Percentiles rank a stretch among this genome's conserved stretches.
Conservation (phyloP, 2,329 filamentous ascomycete genomes). For the Epichloe gansuensis region DNA sequence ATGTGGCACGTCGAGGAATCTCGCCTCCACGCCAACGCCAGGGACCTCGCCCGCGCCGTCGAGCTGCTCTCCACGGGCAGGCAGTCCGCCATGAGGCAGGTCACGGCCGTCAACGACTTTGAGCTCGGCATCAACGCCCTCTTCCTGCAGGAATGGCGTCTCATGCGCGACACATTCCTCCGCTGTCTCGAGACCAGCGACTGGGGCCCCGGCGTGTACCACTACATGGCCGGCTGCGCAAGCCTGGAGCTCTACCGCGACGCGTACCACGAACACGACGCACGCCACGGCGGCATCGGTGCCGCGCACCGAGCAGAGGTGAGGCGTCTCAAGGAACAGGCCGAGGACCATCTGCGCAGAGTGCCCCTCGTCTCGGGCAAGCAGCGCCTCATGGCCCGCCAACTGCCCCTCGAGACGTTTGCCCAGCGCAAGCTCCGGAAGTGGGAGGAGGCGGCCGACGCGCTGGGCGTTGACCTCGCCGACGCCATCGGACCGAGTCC, state of each 20-base stretch:
- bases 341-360: constrained; percentile 57
- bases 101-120: constrained; percentile 74
- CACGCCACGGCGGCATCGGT: constrained; percentile 25
- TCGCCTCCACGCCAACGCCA: constrained; percentile 55
- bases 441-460: constrained; percentile 68
- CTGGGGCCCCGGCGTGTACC: constrained; percentile 84
- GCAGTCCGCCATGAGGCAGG: constrained; percentile 70
- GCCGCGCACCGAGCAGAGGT: constrained; percentile 29
- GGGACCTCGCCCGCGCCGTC: constrained; percentile 54
- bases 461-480: constrained; percentile 52
- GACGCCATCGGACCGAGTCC: constrained; percentile 76
- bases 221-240: constrained; percentile 69
- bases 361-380: constrained; percentile 63
- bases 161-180: constrained; percentile 63
- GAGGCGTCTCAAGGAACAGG: constrained; percentile 44
- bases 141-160: constrained; percentile 64
- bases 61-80: constrained; percentile 46
- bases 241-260: constrained; percentile 73
- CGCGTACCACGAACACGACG: constrained; percentile 20
- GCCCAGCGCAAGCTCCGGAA: constrained; percentile 73
- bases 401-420: constrained; percentile 82
- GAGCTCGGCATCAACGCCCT: constrained; percentile 69
- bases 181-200: constrained; percentile 68
- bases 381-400: constrained; percentile 79
- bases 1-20: constrained; percentile 87